Evolutionary conservation across 2,329 filamentous ascomycete species (phyloP).

Genomic region (Talaromyces sp.): DNA sequence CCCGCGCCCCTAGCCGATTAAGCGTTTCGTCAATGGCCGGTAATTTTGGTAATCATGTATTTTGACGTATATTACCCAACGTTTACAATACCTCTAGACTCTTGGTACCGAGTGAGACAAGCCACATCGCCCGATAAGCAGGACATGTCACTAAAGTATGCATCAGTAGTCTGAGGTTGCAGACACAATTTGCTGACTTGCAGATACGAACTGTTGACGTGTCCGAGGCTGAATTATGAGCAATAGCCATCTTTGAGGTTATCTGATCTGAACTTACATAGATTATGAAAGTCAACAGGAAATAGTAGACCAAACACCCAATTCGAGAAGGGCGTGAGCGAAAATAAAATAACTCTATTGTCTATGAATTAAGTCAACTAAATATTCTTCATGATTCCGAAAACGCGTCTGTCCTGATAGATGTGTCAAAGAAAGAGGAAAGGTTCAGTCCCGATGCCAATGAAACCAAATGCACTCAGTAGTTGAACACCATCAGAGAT

Average conservation of each 20-base stretch:
- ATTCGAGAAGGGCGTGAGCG: not conserved
- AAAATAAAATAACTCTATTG: not conserved
- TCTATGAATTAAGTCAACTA: not conserved
- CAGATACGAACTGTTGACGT: slow-evolving; percentile 6
- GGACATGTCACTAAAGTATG: not conserved
- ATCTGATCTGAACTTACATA: not conserved
- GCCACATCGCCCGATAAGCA: not conserved
- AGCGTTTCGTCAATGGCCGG: not conserved
- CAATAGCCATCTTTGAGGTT: not conserved
- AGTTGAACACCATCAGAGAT: slow-evolving; percentile 25
- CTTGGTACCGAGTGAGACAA: not conserved
- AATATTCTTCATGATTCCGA: not conserved
- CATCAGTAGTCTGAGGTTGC: not conserved
- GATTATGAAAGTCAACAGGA: not conserved
- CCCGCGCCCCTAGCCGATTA: not conserved
- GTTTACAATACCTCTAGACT: not conserved
- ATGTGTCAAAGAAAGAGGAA: not conserved
- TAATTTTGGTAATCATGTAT: not conserved
- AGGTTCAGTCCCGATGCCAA: not conserved
- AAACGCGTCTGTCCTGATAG: not conserved
- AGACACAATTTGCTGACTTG: not conserved
- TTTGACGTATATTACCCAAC: not conserved
- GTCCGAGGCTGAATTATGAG: not conserved
- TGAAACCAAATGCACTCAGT: slow-evolving; percentile 15
- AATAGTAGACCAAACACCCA: not conserved